Evolutionary conservation across 257 asterid genomes (phyloP), one percentile per base, ranked within the genome.

Genomic region (Solanum sitiens): DNA sequence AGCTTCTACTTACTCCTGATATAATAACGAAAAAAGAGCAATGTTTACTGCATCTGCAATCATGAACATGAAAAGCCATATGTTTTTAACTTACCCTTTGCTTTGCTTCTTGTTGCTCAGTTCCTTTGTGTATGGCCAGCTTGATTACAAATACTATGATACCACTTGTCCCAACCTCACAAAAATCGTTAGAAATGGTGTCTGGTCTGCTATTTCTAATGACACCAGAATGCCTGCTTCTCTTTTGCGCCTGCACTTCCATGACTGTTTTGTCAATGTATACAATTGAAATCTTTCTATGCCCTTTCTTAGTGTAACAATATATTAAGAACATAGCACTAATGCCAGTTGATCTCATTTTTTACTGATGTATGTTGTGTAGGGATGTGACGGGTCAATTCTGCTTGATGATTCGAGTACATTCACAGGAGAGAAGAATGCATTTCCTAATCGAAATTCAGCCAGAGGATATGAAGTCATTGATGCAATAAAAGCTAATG

Each of bases 321-420:
- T 13, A n/a, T 1, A 4, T 32, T 6, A 25, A n/a, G n/a, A 40
- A 42, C 39, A 44, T 42, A n/a, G 61, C 1, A 35, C 0, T 75
- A 40, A 40, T 40, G 83, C 56, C 21, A 35, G 1, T 27, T 33
- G 14, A 59, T n/a, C 47, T 73, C 30, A 50, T 20, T 35, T 1
- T 61, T 68, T 12, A 65, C 15, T 44, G 11, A 0, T 5, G 25
- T 63, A 71, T 44, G 37, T 67, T 75, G 23, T 79, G 16, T 76
- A 95, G 98, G 97, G 98, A 3, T 95, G 98, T 84, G 98, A 95
- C 37, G 98, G 96, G 61, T 95, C 98, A 4, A 88, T 95, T 84
- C 87, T 95, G 75, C 93, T 95, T 8, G 98, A 95, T 56, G 95
- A 90, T 87, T 92, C 88, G 85, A 90, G 92, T 88, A 87, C 87